phyloP scores from a whole-genome alignment of 495 filamentous ascomycete genomes.

The Mytilinidion resinicola region DNA sequence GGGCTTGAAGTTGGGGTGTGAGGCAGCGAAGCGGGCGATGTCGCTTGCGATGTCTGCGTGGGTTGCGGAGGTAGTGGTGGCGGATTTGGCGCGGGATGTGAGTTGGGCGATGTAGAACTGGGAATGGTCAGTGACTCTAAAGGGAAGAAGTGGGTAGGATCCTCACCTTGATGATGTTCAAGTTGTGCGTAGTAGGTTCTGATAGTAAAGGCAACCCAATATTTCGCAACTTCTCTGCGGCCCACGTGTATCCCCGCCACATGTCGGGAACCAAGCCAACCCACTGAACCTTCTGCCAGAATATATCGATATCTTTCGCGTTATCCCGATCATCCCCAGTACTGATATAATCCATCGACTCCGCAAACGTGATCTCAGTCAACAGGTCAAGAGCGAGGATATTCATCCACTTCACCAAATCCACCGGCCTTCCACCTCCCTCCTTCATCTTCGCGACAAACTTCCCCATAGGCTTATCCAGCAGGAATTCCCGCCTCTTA shows the following conservation, averaged over 20 bases:
- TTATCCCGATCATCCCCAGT: background rate
- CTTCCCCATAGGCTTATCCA: background rate
- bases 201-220: too few species aligned
- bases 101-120: too few species aligned
- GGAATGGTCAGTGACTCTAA: too few species aligned
- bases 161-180: too few species aligned
- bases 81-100: too few species aligned
- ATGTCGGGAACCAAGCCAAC: background rate
- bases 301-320: background rate
- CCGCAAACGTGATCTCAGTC: background rate
- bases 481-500: background rate
- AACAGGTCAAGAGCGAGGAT: conserved; percentile 3
- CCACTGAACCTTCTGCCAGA: background rate
- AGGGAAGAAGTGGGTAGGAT: too few species aligned
- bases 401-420: conserved; percentile 3
- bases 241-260: background rate
- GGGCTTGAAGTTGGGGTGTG: background rate
- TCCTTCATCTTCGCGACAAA: background rate
- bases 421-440: background rate
- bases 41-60: background rate
- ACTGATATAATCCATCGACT: background rate
- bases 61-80: too few species aligned
- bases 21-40: too few species aligned
- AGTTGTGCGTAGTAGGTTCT: too few species aligned
- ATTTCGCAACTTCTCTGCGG: background rate